phyloP scores from a whole-genome alignment of 495 filamentous ascomycete species.

The Penicillium flavigenum region DNA sequence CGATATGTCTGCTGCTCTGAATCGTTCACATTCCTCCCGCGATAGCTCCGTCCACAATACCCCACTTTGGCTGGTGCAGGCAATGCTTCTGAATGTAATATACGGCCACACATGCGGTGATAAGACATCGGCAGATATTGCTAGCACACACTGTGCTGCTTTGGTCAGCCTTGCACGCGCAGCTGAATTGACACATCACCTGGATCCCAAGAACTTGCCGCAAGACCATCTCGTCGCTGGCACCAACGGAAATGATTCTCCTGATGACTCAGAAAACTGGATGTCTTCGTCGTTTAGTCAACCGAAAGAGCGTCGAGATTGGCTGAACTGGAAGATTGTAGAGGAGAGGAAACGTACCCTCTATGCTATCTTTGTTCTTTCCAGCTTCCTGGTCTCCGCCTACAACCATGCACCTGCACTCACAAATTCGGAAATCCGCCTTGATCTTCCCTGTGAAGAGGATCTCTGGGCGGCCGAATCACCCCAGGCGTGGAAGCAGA shows the following conservation, averaged over 20 bases:
- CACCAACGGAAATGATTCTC: conserved; percentile 10
- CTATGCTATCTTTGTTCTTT: conserved; percentile 86
- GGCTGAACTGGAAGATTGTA: conserved; percentile 81
- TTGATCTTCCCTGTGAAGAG: conserved; percentile 93
- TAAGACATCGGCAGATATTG: conserved; percentile 84
- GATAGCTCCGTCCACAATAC: conserved; percentile 75
- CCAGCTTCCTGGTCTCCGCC: conserved; percentile 85
- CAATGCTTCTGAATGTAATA: conserved; percentile 94
- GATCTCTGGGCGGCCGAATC: conserved; percentile 86
- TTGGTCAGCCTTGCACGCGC: conserved; percentile 88
- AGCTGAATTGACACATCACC: conserved; percentile 64
- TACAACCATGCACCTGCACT: conserved; percentile 90
- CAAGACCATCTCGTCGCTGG: conserved; percentile 38
- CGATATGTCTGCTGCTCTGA: conserved; percentile 77
- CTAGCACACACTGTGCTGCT: conserved; percentile 85
- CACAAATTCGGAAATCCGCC: conserved; percentile 89
- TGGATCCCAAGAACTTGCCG: conserved; percentile 41
- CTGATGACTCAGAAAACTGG: conserved; percentile 28
- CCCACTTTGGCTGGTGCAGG: conserved; percentile 96
- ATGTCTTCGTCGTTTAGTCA: conserved; percentile 41
- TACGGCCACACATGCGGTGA: conserved; percentile 96
- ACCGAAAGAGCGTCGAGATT: conserved; percentile 74
- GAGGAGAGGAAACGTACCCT: conserved; percentile 95
- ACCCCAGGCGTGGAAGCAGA: conserved; percentile 71
- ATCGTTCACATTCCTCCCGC: conserved; percentile 55